Conservation (phyloP, 169 alveolate species). For the Miamiensis avidus region DNA sequence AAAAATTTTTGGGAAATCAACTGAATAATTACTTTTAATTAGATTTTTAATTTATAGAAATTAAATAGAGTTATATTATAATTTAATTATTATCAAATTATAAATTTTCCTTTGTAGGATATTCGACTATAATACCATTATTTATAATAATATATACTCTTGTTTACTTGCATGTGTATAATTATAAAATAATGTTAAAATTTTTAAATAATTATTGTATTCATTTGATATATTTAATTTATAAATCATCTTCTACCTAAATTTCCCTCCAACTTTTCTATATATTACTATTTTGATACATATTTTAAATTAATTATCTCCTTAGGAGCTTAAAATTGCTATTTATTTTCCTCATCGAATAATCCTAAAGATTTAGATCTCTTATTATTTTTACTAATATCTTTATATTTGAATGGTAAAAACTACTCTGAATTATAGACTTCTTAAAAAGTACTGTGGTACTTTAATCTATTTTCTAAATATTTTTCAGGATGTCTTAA, state of each 20-base stretch:
- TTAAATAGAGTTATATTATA: not conserved
- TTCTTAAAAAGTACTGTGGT: not conserved
- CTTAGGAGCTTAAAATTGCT: too few species aligned
- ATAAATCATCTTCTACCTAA: too few species aligned
- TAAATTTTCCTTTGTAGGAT: too few species aligned
- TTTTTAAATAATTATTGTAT: too few species aligned
- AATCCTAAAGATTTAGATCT: not conserved
- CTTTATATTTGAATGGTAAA: not conserved
- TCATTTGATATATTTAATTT: too few species aligned
- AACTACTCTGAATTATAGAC: not conserved
- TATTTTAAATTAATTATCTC: not conserved
- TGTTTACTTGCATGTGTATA: too few species aligned
- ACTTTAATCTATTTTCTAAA: not conserved
- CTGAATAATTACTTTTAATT: not conserved
- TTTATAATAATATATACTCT: too few species aligned
- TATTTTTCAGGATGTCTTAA: not conserved
- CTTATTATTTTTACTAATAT: too few species aligned
- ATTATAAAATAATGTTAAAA: too few species aligned
- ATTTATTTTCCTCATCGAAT: not conserved
- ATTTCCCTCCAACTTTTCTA: not conserved
- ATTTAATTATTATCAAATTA: too few species aligned
- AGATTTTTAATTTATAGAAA: too few species aligned
- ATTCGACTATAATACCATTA: too few species aligned
- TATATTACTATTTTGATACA: not conserved
- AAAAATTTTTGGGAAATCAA: not conserved